A percentile compares a stretch with the other conserved stretches of the same genome.
These are phyloP conservation scores for Aquilaria sinensis DNA, from an alignment of 345 rosid species.

Conservation along the genomic window DNA sequence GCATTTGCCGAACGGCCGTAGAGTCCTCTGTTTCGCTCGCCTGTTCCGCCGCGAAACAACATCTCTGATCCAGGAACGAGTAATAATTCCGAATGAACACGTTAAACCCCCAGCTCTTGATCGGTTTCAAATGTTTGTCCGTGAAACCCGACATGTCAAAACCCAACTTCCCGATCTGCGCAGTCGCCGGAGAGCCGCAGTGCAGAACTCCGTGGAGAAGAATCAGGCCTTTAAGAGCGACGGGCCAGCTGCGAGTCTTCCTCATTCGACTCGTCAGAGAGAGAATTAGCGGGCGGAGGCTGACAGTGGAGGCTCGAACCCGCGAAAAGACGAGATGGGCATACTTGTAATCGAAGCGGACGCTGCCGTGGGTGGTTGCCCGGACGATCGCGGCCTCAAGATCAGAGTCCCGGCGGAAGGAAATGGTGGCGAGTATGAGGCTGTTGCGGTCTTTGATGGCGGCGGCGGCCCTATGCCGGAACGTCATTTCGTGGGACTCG, in stretches of 20 bases:
- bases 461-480: slow-evolving; percentile 67
- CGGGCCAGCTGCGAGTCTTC: slow-evolving; percentile 67
- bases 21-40: slow-evolving; percentile 15
- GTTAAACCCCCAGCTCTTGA: slow-evolving; percentile 41
- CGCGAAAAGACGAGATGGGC: slow-evolving; percentile 56
- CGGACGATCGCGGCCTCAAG: slow-evolving; percentile 63
- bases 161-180: slow-evolving; percentile 49
- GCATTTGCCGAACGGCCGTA: neutral
- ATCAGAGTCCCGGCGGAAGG: slow-evolving; percentile 34
- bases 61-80: slow-evolving; percentile 55
- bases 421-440: slow-evolving; percentile 35
- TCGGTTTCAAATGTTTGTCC: slow-evolving; percentile 27
- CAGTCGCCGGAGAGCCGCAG: slow-evolving; percentile 38
- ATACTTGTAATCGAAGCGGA: slow-evolving; percentile 47
- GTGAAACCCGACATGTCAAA: slow-evolving; percentile 66
- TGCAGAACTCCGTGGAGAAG: slow-evolving; percentile 76
- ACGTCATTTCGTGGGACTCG: slow-evolving; percentile 27
- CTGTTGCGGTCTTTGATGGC: slow-evolving; percentile 73
- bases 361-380: slow-evolving; percentile 79
- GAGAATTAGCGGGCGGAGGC: slow-evolving; percentile 46
- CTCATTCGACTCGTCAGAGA: slow-evolving; percentile 45
- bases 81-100: slow-evolving; percentile 58
- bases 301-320: slow-evolving; percentile 57
- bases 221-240: slow-evolving; percentile 69
- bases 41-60: neutral